phyloP scores from a whole-genome alignment of 257 asterid species.

The Osmanthus fragrans region DNA sequence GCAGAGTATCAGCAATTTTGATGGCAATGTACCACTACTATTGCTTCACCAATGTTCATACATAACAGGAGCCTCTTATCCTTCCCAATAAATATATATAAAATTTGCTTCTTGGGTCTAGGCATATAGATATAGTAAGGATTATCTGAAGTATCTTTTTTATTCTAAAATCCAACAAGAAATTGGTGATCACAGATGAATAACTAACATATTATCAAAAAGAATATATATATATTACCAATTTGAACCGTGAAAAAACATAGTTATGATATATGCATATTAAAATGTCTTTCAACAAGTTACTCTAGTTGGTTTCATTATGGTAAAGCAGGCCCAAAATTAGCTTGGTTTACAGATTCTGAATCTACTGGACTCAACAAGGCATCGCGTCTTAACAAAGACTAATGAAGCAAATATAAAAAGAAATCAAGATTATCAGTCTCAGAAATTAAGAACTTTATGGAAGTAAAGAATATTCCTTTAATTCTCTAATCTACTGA shows the following conservation, averaged over 20 bases:
- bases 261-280: background rate
- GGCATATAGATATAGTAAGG: background rate
- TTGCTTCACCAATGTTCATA: background rate
- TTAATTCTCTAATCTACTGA: background rate
- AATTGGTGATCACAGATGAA: background rate
- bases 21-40: background rate
- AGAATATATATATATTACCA: background rate
- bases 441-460: background rate
- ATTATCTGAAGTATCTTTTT: background rate
- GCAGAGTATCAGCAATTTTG: background rate
- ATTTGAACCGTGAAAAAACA: background rate
- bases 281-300: background rate
- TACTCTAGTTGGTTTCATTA: background rate
- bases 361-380: background rate
- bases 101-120: background rate
- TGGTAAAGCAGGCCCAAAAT: background rate
- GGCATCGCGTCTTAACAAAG: background rate
- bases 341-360: background rate
- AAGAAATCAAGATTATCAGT: slow-evolving; percentile 6
- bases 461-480: background rate
- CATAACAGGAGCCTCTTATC: background rate
- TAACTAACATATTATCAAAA: background rate
- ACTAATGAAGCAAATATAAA: background rate
- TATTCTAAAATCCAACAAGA: background rate
- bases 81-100: background rate